Conservation (phyloP, 2,329 filamentous ascomycete species). For the Grosmannia clavigera region DNA sequence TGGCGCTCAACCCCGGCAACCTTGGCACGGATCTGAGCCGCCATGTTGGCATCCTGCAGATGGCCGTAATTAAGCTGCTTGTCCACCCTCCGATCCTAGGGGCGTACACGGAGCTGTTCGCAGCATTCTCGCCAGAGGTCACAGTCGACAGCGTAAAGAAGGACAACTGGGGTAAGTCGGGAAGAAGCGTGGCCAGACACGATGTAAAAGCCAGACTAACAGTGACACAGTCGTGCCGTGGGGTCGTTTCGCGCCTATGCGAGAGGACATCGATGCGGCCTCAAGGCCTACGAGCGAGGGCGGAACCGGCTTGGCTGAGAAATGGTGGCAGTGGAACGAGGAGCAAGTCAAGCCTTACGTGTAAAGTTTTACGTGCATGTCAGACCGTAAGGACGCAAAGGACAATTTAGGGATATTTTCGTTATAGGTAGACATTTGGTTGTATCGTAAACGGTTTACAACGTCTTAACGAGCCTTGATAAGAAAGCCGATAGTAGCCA, state of each 20-base stretch:
- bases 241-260: constrained; percentile 1
- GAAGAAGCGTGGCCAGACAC: too few relatives aligned
- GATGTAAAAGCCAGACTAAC: neutral
- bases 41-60: constrained; percentile 8
- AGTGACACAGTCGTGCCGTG: constrained; percentile 6
- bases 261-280: neutral
- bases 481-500: too few relatives aligned
- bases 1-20: constrained; percentile 26
- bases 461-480: too few relatives aligned
- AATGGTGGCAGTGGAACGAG: constrained; percentile 8
- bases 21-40: constrained; percentile 25
- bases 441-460: too few relatives aligned
- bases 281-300: constrained; percentile 4
- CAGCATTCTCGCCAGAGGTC: constrained; percentile 30
- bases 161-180: neutral
- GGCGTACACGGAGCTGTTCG: constrained; percentile 35
- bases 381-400: too few relatives aligned
- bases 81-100: constrained; percentile 23
- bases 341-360: constrained; percentile 6
- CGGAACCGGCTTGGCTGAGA: constrained; percentile 2
- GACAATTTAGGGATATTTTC: too few relatives aligned
- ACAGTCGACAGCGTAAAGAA: constrained; percentile 19
- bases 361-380: neutral
- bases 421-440: too few relatives aligned
- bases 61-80: constrained; percentile 12